A percentile compares a stretch with the other conserved stretches of the same genome.
Conservation (phyloP, 1,139 yeast genomes). For the Neolecta irregularis region DNA sequence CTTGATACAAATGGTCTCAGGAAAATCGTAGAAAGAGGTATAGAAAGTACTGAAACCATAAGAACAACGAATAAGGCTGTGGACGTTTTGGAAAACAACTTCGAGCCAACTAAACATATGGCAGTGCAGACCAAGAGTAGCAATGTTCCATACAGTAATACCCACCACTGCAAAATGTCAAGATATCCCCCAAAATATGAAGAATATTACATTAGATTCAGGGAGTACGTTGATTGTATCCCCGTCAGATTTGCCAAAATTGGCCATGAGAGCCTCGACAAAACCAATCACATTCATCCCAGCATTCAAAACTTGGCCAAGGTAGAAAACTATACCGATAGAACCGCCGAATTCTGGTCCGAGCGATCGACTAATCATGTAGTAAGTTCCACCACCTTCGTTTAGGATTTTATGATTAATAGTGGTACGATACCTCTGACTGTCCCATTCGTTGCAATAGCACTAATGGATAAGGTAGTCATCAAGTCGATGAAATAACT, state of each 20-base stretch:
- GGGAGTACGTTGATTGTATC: slow-evolving; percentile 38
- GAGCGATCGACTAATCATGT: slow-evolving; percentile 60
- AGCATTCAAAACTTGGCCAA: slow-evolving; percentile 62
- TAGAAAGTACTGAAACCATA: slow-evolving; percentile 57
- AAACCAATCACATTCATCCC: slow-evolving; percentile 69
- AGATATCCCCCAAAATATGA: too few species aligned
- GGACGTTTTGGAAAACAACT: slow-evolving; percentile 72
- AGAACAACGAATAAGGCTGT: slow-evolving; percentile 54
- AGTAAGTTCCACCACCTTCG: slow-evolving; percentile 79
- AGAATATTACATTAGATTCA: slow-evolving; percentile 30
- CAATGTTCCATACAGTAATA: slow-evolving; percentile 46
- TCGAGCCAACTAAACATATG: slow-evolving; percentile 70
- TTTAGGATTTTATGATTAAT: too few species aligned
- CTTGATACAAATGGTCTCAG: slow-evolving; percentile 50
- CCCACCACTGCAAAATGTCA: slow-evolving; percentile 36
- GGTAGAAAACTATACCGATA: slow-evolving; percentile 62
- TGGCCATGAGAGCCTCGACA: slow-evolving; percentile 53
- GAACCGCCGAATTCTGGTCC: slow-evolving; percentile 81
- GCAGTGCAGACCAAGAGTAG: slow-evolving; percentile 58
- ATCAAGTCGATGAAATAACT: slow-evolving; percentile 50
- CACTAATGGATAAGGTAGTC: slow-evolving; percentile 59
- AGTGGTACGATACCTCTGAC: too few species aligned
- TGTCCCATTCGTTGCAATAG: slow-evolving; percentile 70
- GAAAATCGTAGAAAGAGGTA: slow-evolving; percentile 62
- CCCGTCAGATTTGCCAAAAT: slow-evolving; percentile 49